These are phyloP conservation scores for Trichoderma citrinoviride DNA, from an alignment of 2,329 filamentous ascomycete genomes.

Conservation along the genomic window DNA sequence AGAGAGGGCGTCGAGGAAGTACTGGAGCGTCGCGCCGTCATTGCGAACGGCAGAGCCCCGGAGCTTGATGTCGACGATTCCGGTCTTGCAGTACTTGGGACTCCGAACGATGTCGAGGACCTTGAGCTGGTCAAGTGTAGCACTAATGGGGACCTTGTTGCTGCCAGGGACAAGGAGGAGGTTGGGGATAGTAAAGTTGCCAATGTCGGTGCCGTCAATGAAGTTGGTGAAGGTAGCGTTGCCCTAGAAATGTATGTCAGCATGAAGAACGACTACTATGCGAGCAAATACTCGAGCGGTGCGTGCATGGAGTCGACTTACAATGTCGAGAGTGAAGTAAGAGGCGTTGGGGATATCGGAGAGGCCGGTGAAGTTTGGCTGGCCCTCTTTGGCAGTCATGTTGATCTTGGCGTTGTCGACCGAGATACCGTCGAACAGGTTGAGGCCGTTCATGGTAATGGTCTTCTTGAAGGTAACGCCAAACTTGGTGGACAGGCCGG, in stretches of 20 bases:
- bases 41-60: slow-evolving; percentile 52
- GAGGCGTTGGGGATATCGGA: slow-evolving; percentile 63
- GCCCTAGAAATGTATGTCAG: slow-evolving; percentile 43
- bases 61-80: slow-evolving; percentile 55
- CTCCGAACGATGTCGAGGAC: slow-evolving; percentile 42
- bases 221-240: slow-evolving; percentile 61
- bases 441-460: slow-evolving; percentile 49
- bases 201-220: slow-evolving; percentile 51
- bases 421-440: slow-evolving; percentile 54
- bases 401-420: slow-evolving; percentile 52
- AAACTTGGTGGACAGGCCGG: slow-evolving; percentile 48
- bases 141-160: slow-evolving; percentile 55
- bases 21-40: slow-evolving; percentile 51
- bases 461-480: slow-evolving; percentile 57
- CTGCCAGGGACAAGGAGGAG: slow-evolving; percentile 57
- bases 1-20: slow-evolving; percentile 55
- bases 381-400: slow-evolving; percentile 39
- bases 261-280: neutral
- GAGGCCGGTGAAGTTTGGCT: slow-evolving; percentile 60
- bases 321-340: slow-evolving; percentile 61
- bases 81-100: slow-evolving; percentile 51
- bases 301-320: slow-evolving; percentile 37
- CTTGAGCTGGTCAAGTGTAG: slow-evolving; percentile 49
- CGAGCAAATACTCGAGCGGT: neutral
- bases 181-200: slow-evolving; percentile 56